Evolutionary conservation across 2,329 filamentous ascomycete genomes (phyloP), one percentile per base, ranked within the genome.

Genomic region (Cladosporium sp.): DNA sequence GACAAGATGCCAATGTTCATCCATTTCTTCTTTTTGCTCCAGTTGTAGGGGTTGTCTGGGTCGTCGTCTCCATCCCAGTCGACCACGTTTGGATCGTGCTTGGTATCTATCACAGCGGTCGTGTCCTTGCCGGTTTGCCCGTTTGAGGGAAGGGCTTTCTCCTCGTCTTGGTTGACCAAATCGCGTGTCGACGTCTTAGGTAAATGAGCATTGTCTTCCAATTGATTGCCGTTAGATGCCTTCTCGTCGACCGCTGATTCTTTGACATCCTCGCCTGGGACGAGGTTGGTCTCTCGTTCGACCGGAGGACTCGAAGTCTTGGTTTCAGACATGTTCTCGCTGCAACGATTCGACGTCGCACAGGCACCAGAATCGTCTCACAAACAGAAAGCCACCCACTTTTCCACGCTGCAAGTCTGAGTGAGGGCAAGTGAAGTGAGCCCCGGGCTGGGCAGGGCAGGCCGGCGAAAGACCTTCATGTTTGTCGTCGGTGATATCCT

Each of bases 1-100:
- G 69, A 72, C 46, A 75, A 66, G 2, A 67, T 57, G 22, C 71
- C 59, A 0, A 74, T 77, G 38, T 73, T 70, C 9, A 63, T 48
- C 70, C 72, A 77, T 64, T 74, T 77, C 54, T 61, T 60, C 53
- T 45, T 18, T 13, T 45, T 22, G 10, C 38, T 42, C 56, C 59
- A 65, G 51, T 66, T 66, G 45, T 59, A 45, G 1, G 67, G 63
- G 54, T 67, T 67, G 11, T 49, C 56, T 1, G 54, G 55, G 46
- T 60, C 57, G 28, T 54, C 46, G 9, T 55, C 49, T 6, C 53
- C 60, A 33, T 59, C 56, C 56, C 58, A 61, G 16, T 55, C 44
- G 31, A 60, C 57, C 11, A 61, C 28, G 43, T 59, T 56, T 77
- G 66, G 0, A 42, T 50, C 53, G 10, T 54, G 40, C 43, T 54